These are phyloP conservation scores for Aspergillus sclerotiicarbonarius DNA, from an alignment of 495 filamentous ascomycete species.

Conservation along the genomic window DNA sequence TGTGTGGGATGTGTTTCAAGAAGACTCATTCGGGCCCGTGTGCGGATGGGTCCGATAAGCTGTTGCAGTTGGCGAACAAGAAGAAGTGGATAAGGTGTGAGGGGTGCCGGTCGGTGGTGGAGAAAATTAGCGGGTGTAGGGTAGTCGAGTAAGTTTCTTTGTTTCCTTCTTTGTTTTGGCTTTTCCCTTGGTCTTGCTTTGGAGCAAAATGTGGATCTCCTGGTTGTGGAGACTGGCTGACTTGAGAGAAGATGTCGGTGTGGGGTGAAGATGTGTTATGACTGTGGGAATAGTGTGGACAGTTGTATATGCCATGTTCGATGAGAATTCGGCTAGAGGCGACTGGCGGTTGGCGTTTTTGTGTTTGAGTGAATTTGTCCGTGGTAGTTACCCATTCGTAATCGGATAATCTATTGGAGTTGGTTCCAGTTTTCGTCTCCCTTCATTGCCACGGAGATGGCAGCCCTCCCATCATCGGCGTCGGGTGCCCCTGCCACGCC, in stretches of 20 bases:
- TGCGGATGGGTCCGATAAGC: background rate
- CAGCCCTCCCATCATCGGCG: too few relatives aligned
- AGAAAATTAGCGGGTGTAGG: background rate
- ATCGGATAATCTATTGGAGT: too few relatives aligned
- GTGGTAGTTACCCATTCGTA: too few relatives aligned
- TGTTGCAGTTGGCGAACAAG: background rate
- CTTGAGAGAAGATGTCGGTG: background rate
- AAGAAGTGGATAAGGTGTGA: background rate
- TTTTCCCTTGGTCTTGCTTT: background rate
- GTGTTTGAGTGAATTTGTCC: background rate
- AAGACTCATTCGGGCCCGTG: background rate
- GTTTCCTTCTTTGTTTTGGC: background rate
- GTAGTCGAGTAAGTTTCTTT: background rate
- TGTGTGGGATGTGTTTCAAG: background rate
- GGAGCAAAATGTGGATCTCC: background rate
- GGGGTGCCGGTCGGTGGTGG: background rate
- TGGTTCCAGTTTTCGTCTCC: too few relatives aligned
- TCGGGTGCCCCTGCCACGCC: too few relatives aligned
- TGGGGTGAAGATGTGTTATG: background rate
- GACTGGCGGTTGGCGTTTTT: background rate
- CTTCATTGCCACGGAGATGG: too few relatives aligned
- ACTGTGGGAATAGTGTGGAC: background rate
- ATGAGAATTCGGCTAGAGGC: background rate
- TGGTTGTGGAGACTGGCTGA: background rate
- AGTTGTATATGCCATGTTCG: background rate